Conservation (phyloP, 495 filamentous ascomycete species). For the Neurospora sublineolata region DNA sequence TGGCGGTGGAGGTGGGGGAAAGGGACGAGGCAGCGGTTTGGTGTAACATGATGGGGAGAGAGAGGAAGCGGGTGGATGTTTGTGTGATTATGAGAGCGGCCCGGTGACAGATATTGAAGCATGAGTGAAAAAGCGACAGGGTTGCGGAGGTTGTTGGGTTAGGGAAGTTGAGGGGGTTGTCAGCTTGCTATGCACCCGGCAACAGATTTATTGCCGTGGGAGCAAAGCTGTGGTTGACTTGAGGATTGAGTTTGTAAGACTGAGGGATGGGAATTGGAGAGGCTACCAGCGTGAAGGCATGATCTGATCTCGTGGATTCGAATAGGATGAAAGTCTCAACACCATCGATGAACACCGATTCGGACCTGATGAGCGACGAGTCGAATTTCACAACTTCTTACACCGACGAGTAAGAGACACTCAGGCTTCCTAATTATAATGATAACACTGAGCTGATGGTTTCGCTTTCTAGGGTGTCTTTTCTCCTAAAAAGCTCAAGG, state of each 20-base stretch:
- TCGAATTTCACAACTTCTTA: conserved; percentile 45
- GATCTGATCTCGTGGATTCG: not conserved
- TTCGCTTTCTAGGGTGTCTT: conserved; percentile 33
- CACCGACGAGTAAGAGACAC: conserved; percentile 28
- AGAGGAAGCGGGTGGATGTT: not conserved
- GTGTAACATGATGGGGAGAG: not conserved
- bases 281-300: not conserved
- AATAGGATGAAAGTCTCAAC: conserved; percentile 31
- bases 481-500: conserved; percentile 26
- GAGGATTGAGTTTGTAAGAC: not conserved
- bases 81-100: not conserved
- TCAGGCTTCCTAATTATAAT: too few species aligned
- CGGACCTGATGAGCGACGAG: conserved; percentile 23
- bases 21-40: not conserved
- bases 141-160: not conserved
- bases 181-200: too few species aligned
- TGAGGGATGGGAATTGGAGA: not conserved
- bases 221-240: not conserved
- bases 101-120: not conserved
- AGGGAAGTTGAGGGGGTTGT: too few species aligned
- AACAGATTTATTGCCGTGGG: not conserved
- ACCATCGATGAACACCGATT: conserved; percentile 36
- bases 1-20: not conserved
- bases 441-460: not conserved
- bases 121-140: not conserved